Conservation (phyloP, 2,329 filamentous ascomycete genomes). For the Ophiostoma sp. region DNA sequence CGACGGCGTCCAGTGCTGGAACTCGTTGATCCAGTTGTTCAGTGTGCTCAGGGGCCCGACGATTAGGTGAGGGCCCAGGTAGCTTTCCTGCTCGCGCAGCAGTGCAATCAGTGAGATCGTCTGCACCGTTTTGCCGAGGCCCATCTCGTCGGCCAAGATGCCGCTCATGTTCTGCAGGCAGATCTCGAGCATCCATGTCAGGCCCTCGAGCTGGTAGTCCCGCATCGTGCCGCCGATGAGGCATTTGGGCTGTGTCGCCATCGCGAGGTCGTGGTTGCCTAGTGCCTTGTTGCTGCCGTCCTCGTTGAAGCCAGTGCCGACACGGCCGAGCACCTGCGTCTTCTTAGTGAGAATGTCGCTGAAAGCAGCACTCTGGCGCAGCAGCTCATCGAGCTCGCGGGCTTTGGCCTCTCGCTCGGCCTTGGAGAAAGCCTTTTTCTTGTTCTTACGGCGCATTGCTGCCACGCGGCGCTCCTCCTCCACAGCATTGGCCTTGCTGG, state of each 20-base stretch:
- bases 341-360: constrained; percentile 59
- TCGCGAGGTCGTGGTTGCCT: constrained; percentile 62
- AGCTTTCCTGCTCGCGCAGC: constrained; percentile 76
- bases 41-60: constrained; percentile 86
- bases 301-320: constrained; percentile 52
- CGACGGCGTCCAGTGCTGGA: constrained; percentile 78
- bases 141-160: constrained; percentile 92
- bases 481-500: constrained; percentile 41
- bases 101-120: constrained; percentile 84
- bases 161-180: constrained; percentile 78
- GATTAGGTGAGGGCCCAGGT: constrained; percentile 81
- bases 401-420: constrained; percentile 54
- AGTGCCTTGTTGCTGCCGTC: constrained; percentile 46
- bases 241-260: constrained; percentile 79
- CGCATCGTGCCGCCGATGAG: constrained; percentile 87
- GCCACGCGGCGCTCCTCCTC: constrained; percentile 42
- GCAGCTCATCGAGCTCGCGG: constrained; percentile 52
- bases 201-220: constrained; percentile 85
- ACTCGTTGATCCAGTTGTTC: constrained; percentile 94
- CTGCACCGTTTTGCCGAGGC: constrained; percentile 81
- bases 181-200: constrained; percentile 92
- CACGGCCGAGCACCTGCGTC: constrained; percentile 56
- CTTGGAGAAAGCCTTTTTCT: constrained; percentile 45
- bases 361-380: constrained; percentile 56
- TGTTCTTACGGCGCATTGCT: constrained; percentile 39